Evolutionary conservation across 805 yeast genomes (phyloP).

Genomic region (Candida hungchunana): DNA sequence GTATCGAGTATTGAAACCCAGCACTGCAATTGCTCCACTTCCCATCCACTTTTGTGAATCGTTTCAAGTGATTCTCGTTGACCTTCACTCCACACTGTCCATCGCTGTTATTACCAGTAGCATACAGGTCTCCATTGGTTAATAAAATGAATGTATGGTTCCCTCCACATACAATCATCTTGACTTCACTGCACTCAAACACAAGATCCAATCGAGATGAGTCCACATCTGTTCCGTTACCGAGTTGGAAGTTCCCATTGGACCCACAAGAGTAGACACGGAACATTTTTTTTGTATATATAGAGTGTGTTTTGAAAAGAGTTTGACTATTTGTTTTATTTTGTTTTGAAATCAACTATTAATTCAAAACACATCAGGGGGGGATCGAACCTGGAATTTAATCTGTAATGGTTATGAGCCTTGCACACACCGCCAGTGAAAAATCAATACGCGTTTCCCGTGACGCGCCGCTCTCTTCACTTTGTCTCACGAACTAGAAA

Average conservation of each 20-base stretch:
- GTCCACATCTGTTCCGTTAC: constrained; percentile 54
- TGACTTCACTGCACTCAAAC: constrained; percentile 24
- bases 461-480: too few species aligned
- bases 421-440: too few species aligned
- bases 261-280: constrained; percentile 67
- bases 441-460: too few species aligned
- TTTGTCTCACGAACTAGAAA: too few species aligned
- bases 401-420: too few species aligned
- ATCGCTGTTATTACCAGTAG: constrained; percentile 52
- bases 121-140: constrained; percentile 47
- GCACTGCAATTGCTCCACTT: constrained; percentile 50
- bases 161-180: constrained; percentile 70
- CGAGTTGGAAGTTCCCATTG: constrained; percentile 76
- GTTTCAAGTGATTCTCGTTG: constrained; percentile 9
- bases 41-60: constrained; percentile 19
- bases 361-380: too few species aligned
- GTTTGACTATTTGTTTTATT: too few species aligned
- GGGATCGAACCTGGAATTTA: too few species aligned
- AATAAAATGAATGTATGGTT: constrained; percentile 71
- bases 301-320: background rate
- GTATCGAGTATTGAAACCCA: constrained; percentile 76
- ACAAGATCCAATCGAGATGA: constrained; percentile 25
- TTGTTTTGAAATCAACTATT: too few species aligned
- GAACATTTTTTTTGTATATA: constrained; percentile 5
- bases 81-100: constrained; percentile 52